phyloP scores from a whole-genome alignment of 225 moss, liverwort and hornwort species.

The Pleurozium schreberi region DNA sequence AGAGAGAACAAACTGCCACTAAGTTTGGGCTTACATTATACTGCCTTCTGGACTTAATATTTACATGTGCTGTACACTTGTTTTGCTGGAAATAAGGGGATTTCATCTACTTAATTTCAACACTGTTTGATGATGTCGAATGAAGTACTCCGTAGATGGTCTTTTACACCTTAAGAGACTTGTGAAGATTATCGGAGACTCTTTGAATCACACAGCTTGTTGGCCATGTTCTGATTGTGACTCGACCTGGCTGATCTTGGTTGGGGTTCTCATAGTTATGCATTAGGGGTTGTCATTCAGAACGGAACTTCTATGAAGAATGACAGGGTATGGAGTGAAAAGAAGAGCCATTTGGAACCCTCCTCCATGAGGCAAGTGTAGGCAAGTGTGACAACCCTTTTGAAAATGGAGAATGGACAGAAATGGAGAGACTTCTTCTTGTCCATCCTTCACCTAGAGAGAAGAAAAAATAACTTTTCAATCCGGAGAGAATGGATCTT shows the following conservation, averaged over 20 bases:
- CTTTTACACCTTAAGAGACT: neutral
- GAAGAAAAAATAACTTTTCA: neutral
- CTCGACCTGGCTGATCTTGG: neutral
- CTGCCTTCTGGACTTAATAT: neutral
- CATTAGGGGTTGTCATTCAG: neutral
- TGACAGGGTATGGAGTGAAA: neutral
- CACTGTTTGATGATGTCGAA: neutral
- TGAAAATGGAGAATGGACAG: neutral
- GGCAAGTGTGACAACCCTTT: neutral
- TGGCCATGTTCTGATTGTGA: neutral
- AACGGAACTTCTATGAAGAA: neutral
- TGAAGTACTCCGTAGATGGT: too few species aligned
- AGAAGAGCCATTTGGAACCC: neutral
- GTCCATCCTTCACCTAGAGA: fast-evolving
- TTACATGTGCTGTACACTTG: neutral
- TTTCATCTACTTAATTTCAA: neutral
- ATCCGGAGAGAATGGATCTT: fast-evolving
- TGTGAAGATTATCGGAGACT: too few species aligned
- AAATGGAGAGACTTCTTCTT: too few species aligned
- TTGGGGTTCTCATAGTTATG: neutral
- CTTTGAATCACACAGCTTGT: neutral
- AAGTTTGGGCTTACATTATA: neutral
- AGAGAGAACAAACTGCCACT: neutral
- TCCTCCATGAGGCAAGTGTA: neutral
- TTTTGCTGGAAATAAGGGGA: neutral